These are phyloP conservation scores for Phlebiopsis gigantea DNA, from an alignment of 768 basidiomycete genomes.

Conservation along the genomic window DNA sequence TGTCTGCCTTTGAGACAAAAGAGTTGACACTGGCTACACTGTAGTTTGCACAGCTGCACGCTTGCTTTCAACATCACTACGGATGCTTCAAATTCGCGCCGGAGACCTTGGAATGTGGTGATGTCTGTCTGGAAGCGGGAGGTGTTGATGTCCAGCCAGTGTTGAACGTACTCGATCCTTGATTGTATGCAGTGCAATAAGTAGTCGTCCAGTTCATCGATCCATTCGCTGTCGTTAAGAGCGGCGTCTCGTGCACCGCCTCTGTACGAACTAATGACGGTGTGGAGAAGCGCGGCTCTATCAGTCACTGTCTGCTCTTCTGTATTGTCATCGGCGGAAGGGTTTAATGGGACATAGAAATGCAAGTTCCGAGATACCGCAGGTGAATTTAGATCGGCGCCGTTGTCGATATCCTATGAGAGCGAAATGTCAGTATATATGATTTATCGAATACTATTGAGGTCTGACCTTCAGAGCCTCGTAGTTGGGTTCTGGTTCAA, in stretches of 20 bases:
- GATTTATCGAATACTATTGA: not conserved
- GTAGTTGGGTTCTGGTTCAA: conserved; percentile 38
- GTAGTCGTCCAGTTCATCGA: conserved; percentile 30
- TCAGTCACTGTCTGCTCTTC: conserved; percentile 23
- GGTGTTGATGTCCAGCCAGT: conserved; percentile 48
- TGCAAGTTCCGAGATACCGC: conserved; percentile 22
- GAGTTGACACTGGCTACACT: conserved; percentile 45
- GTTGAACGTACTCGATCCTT: conserved; percentile 41
- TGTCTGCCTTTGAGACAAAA: conserved; percentile 39
- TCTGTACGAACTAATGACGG: conserved; percentile 10
- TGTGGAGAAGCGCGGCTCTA: not conserved
- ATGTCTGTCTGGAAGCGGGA: conserved; percentile 39
- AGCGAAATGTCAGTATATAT: not conserved
- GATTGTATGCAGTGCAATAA: conserved; percentile 35
- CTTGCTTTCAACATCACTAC: conserved; percentile 41
- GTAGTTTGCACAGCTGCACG: conserved; percentile 43
- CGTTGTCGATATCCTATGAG: conserved; percentile 48
- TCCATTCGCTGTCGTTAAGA: conserved; percentile 38
- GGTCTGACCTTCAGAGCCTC: conserved; percentile 47
- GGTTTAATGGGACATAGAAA: conserved; percentile 28
- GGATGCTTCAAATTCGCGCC: conserved; percentile 36
- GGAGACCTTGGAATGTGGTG: conserved; percentile 40
- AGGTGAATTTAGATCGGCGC: conserved; percentile 32
- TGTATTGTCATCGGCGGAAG: conserved; percentile 11
- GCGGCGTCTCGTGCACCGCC: conserved; percentile 30